A percentile compares a stretch with the other conserved stretches of the same genome.
These are phyloP conservation scores for Laetiporus sulphureus DNA, from an alignment of 1,284 basidiomycete species.

Conservation along the genomic window DNA sequence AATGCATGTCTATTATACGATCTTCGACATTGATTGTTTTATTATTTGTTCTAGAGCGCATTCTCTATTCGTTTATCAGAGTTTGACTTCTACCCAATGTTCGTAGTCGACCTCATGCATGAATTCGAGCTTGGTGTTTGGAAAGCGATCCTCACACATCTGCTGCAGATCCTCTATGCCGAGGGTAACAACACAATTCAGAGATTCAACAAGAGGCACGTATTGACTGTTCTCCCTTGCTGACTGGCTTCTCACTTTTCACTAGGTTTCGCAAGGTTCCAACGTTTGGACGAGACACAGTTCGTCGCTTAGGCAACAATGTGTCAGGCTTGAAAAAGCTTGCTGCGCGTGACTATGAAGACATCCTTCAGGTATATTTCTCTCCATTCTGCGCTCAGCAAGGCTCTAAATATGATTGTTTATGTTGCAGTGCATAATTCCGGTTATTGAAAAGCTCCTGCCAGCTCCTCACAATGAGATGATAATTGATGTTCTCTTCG, in stretches of 20 bases:
- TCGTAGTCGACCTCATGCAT: slow-evolving; percentile 30
- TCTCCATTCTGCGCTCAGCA: background rate
- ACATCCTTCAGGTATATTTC: slow-evolving; percentile 19
- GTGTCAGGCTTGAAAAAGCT: slow-evolving; percentile 21
- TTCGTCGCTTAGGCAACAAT: slow-evolving; percentile 18
- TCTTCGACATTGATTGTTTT: background rate
- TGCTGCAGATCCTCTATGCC: slow-evolving; percentile 3
- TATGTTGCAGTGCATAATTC: slow-evolving; percentile 20
- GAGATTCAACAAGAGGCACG: slow-evolving; percentile 11
- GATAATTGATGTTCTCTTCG: slow-evolving; percentile 20
- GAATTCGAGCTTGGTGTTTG: slow-evolving; percentile 32
- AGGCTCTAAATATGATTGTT: background rate
- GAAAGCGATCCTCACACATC: slow-evolving; percentile 18
- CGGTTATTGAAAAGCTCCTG: slow-evolving; percentile 23
- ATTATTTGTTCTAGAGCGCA: slow-evolving; percentile 14
- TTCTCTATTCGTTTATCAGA: slow-evolving; percentile 20
- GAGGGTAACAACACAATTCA: slow-evolving; percentile 3
- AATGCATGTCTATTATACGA: too few relatives aligned
- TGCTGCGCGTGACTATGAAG: slow-evolving; percentile 24
- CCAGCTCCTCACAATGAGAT: slow-evolving; percentile 13
- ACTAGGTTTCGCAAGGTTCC: slow-evolving; percentile 19
- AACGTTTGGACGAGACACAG: slow-evolving; percentile 21
- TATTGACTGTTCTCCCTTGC: background rate
- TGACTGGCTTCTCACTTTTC: background rate
- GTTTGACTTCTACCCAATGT: slow-evolving; percentile 20